A percentile compares a stretch with the other conserved stretches of the same genome.
These are phyloP conservation scores for Talaromyces sp. DNA, from an alignment of 2,329 filamentous ascomycete species.

Conservation along the genomic window DNA sequence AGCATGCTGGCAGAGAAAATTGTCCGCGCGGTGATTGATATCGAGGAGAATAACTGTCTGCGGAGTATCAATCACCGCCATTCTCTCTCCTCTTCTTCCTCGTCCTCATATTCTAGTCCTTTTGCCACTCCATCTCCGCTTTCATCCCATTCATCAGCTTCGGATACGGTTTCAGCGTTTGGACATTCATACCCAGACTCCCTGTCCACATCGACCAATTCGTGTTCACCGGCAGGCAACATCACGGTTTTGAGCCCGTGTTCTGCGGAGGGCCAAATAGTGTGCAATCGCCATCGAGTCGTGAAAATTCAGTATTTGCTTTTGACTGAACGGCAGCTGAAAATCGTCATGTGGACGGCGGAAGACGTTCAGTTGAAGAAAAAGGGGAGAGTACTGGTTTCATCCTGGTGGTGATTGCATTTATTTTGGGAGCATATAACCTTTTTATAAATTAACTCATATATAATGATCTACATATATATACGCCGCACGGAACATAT, in stretches of 20 bases:
- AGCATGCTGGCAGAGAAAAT: constrained; percentile 3
- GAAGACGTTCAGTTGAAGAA: constrained; percentile 3
- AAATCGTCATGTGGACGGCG: constrained; percentile 8
- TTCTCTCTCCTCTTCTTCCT: neutral
- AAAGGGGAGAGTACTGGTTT: constrained; percentile 4
- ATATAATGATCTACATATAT: too few species aligned
- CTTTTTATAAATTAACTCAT: too few species aligned
- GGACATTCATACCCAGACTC: neutral
- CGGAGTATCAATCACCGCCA: neutral
- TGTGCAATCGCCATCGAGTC: constrained; percentile 7
- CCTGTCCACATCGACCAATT: neutral
- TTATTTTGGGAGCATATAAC: neutral
- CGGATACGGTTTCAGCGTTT: neutral
- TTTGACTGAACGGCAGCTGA: constrained; percentile 6
- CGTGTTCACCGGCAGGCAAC: neutral
- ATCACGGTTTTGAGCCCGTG: neutral
- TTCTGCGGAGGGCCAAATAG: constrained; percentile 4
- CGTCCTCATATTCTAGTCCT: neutral
- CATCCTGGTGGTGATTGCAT: constrained; percentile 6
- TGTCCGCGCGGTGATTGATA: neutral
- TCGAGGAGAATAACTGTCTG: constrained; percentile 6
- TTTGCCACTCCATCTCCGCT: neutral
- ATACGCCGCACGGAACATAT: neutral
- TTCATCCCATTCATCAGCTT: neutral
- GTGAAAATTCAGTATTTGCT: constrained; percentile 2